These are phyloP conservation scores for Aspergillus ochraceoroseus DNA, from an alignment of 2,329 filamentous ascomycete genomes.

Conservation along the genomic window DNA sequence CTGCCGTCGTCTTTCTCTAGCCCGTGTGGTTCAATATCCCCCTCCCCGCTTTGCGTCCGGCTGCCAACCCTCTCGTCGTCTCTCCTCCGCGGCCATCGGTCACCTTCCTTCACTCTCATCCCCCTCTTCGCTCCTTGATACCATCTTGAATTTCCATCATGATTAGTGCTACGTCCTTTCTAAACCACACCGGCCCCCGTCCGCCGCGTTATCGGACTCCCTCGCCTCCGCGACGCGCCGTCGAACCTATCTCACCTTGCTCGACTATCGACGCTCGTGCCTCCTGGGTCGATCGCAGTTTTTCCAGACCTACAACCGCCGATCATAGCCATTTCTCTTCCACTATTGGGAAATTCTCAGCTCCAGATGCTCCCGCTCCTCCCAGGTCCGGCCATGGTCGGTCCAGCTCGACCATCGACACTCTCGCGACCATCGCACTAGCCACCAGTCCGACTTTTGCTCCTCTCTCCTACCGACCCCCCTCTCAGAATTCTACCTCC, in stretches of 20 bases:
- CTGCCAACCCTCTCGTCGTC: slow-evolving; percentile 30
- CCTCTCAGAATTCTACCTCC: slow-evolving; percentile 26
- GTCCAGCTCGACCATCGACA: slow-evolving; percentile 46
- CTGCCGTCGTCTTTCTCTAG: slow-evolving; percentile 39
- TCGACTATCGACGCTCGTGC: slow-evolving; percentile 28
- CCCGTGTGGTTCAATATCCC: slow-evolving; percentile 40
- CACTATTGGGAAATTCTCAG: slow-evolving; percentile 21
- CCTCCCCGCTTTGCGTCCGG: slow-evolving; percentile 42
- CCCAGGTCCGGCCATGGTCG: slow-evolving; percentile 41
- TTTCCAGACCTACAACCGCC: slow-evolving; percentile 24
- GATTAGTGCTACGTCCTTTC: slow-evolving; percentile 40
- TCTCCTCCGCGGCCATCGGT: slow-evolving; percentile 23
- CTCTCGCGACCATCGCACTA: slow-evolving; percentile 49
- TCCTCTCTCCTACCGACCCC: slow-evolving; percentile 32
- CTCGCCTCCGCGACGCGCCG: slow-evolving; percentile 45
- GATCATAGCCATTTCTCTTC: slow-evolving; percentile 23
- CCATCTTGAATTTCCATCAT: slow-evolving; percentile 24
- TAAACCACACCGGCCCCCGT: slow-evolving; percentile 33
- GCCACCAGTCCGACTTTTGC: slow-evolving; percentile 46
- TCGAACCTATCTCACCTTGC: slow-evolving; percentile 45
- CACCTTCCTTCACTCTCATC: slow-evolving; percentile 13
- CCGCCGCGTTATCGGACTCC: slow-evolving; percentile 45
- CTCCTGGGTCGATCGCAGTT: slow-evolving; percentile 30
- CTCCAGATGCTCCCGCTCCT: slow-evolving; percentile 23
- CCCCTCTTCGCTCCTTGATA: slow-evolving; percentile 12